Percentiles rank a stretch among this genome's conserved stretches.
phyloP scores from a whole-genome alignment of 352 stramenopile species.

The Phytophthora pistaciae region DNA sequence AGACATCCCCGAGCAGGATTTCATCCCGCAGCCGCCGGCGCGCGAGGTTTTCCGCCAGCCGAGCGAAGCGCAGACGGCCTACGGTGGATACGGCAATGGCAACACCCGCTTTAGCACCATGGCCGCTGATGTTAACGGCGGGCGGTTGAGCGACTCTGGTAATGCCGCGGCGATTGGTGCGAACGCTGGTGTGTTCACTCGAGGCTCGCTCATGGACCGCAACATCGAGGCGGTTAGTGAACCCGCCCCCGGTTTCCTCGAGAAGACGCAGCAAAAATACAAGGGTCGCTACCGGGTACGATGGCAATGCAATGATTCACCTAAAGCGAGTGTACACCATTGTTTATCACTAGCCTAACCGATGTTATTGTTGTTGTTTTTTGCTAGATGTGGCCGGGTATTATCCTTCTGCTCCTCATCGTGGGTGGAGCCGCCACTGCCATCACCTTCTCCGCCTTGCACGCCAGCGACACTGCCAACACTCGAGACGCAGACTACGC shows the following conservation, averaged over 20 bases:
- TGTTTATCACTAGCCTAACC: background rate
- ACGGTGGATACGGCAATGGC: constrained; percentile 10
- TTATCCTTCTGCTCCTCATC: constrained; percentile 47
- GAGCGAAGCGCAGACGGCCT: constrained; percentile 16
- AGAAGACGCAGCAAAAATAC: constrained; percentile 46
- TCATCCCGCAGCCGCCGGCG: constrained; percentile 25
- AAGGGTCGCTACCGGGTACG: constrained; percentile 65
- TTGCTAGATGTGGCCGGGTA: constrained; percentile 53
- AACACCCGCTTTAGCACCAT: constrained; percentile 20
- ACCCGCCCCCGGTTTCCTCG: constrained; percentile 17
- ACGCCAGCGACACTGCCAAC: constrained; percentile 21
- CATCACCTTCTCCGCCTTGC: constrained; percentile 42
- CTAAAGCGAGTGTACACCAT: constrained; percentile 7
- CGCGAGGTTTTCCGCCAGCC: constrained; percentile 35
- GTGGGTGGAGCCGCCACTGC: constrained; percentile 37
- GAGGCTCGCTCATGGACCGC: constrained; percentile 55
- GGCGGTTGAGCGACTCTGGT: constrained; percentile 1
- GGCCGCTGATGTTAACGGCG: background rate
- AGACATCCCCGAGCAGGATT: constrained; percentile 34
- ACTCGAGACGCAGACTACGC: constrained; percentile 35
- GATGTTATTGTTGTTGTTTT: background rate
- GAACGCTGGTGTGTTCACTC: constrained; percentile 40
- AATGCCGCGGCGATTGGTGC: constrained; percentile 10
- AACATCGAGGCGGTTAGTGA: constrained; percentile 55
- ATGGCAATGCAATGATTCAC: background rate